Evolutionary conservation across 2,329 filamentous ascomycete genomes (phyloP), one percentile per base, ranked within the genome.

Genomic region (Drechslerella stenobrocha): DNA sequence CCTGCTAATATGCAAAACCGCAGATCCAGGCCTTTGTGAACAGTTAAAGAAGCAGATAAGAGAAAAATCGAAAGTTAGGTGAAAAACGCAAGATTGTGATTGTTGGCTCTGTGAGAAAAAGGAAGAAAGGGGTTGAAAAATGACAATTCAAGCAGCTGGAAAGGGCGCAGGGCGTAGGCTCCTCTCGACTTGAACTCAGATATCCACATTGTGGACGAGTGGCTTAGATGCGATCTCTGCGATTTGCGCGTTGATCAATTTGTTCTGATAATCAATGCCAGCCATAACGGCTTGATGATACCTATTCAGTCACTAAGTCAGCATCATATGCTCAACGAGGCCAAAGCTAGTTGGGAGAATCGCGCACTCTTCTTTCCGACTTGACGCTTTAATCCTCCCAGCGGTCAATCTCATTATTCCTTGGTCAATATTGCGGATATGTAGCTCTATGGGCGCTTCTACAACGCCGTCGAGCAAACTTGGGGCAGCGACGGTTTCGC

Each of bases 401-500:
- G 78, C 76, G 74, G 89, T 85, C 66, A 93, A 77, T 70, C 89
- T 80, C 75, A 90, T 86, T 1, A 91, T 83, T 0, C 87, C 87
- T 48, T 83, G 79, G 60, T 87, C 81, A 69, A 93, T 90, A 58
- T 84, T 85, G 71, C 89, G 84, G 37, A 93, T 85, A 74, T 93
- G 88, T 40, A 89, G 85, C 51, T 82, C 81, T 2, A 93, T 77
- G 1, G 88, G 87, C 7, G 89, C 79, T 24, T 79, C 77, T 1
- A 80, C 81, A 8, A 85, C 71, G 7, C 87, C 75, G 70, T 84
- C 85, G 15, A 71, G 56, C 20, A 73, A 37, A 37, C 47, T 70
- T 0, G 88, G 87, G 58, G 82, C 81, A 0, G 83, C 84, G 7
- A 91, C 86, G 3, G 86, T 79, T 65, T 90, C 87, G 20, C 87